These are phyloP conservation scores for Quercus phellos DNA, from an alignment of 331 rosid species.

Conservation along the genomic window DNA sequence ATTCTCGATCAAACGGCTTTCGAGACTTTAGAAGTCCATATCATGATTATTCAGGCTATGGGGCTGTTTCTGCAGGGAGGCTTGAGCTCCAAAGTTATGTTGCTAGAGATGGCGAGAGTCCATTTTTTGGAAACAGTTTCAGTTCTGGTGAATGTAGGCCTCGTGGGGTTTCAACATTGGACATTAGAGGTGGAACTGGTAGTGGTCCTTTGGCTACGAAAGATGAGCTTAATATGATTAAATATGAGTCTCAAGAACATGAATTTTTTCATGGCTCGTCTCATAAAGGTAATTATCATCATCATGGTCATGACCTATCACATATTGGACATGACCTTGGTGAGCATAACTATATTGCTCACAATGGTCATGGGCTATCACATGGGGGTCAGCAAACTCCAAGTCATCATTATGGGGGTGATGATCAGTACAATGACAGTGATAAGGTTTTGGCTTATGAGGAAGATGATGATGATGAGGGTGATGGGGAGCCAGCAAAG, in stretches of 20 bases:
- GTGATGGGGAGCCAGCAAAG: slow-evolving; percentile 42
- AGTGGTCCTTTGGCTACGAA: slow-evolving; percentile 47
- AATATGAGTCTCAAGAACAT: slow-evolving; percentile 13
- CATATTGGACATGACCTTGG: slow-evolving; percentile 14
- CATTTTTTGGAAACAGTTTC: slow-evolving; percentile 7
- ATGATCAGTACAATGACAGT: slow-evolving; percentile 22
- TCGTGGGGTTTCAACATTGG: slow-evolving; percentile 25
- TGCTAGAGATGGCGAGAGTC: slow-evolving; percentile 38
- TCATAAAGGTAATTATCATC: background rate
- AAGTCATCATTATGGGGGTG: background rate
- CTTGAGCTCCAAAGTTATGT: slow-evolving; percentile 72
- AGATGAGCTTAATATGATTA: slow-evolving; percentile 41
- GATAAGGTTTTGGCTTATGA: slow-evolving; percentile 30
- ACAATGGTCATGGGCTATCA: slow-evolving; percentile 12
- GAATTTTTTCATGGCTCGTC: slow-evolving; percentile 17
- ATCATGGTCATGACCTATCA: slow-evolving; percentile 10
- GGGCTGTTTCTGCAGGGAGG: slow-evolving; percentile 32
- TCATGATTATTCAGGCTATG: slow-evolving; percentile 26
- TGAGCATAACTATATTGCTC: background rate
- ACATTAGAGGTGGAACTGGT: background rate
- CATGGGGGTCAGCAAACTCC: background rate
- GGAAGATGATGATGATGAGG: slow-evolving; percentile 47
- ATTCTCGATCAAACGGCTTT: slow-evolving; percentile 36
- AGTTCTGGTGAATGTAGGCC: slow-evolving; percentile 17
- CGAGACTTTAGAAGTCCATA: slow-evolving; percentile 17